Base-by-base conservation (phyloP, 176 grass and related monocot species). In the Luzula sylvatica region DNA sequence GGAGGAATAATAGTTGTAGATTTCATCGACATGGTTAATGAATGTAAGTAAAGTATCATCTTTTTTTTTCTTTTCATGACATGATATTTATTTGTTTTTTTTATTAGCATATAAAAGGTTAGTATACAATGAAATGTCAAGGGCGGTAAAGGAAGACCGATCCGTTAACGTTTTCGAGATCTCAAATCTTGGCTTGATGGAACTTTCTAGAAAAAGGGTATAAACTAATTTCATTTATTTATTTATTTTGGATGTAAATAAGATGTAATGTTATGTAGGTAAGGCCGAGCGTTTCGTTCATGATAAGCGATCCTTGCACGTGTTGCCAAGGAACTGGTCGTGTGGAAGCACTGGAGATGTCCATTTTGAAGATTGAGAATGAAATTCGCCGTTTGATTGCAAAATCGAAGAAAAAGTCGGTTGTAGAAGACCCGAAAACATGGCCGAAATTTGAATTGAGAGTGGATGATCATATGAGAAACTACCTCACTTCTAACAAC, bases 191-290 rank as follows among this genome's bases (percentile, higher is more conserved):
- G 80, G 90, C 35, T 82, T 95, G 71, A 95, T 95, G 84, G 83
- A 85, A 65, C 78, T 95, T 69, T 85, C 90, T 55, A 95, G 90
- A 68, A 88, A 86, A 81, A 86, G 90, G 84, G 80, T 95, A 82
- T 67, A 9, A 56, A 5, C 18, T 46, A 2, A 74, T 7, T 24
- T 46, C 44, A 19, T 20, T 64, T 21, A 18, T 66, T 6, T 21
- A 30, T 25, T 28, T 44, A 16, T 53, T 32, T 18, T 52, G 6
- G 50, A 35, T 35, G 30, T 4, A 9, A 35, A 35, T 35, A 46
- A 40, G 56, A 23, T 86, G 47, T 55, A 38, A 42, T 56, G 19
- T 12, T 69, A 59, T 84, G 20, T 68, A 95, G 90, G 90, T 95
- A 78, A 67, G 90, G 21, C 90, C 90, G 19, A 95, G 90, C 70